These are phyloP conservation scores for Cordyceps cateniannulata DNA, from an alignment of 2,329 filamentous ascomycete genomes.

Conservation along the genomic window DNA sequence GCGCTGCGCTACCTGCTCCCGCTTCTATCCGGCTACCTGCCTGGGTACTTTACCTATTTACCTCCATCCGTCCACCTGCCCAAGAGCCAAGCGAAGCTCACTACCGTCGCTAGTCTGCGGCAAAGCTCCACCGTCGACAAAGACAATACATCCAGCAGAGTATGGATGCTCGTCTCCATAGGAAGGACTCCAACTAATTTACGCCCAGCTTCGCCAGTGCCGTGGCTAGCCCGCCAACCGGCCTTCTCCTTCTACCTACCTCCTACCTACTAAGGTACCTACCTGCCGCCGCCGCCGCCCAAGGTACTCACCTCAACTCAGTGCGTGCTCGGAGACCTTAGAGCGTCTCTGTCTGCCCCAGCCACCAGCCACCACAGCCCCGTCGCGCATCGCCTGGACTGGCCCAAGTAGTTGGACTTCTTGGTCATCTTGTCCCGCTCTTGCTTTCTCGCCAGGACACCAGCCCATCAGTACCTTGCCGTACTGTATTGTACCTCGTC, in stretches of 20 bases:
- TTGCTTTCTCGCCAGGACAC: background rate
- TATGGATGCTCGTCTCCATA: background rate
- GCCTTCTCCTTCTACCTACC: no score
- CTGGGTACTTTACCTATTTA: background rate
- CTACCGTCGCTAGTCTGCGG: background rate
- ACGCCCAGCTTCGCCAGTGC: background rate
- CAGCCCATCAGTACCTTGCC: background rate
- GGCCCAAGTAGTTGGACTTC: background rate
- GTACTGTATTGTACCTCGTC: background rate
- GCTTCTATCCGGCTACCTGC: background rate
- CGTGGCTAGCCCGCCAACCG: background rate
- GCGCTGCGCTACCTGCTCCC: background rate
- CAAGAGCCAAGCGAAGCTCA: background rate
- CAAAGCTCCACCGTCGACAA: background rate
- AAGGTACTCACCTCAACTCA: background rate
- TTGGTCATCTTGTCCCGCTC: constrained; percentile 2
- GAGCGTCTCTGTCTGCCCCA: background rate
- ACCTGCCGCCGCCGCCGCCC: background rate
- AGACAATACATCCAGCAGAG: background rate
- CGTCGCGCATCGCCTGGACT: background rate
- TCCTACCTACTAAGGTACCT: no score
- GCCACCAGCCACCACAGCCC: constrained; percentile 1
- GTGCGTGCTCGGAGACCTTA: background rate
- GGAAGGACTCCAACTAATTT: background rate
- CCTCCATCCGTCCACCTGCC: background rate